Conservation (phyloP, 140 eudicot genomes). For the Anethum foeniculum region DNA sequence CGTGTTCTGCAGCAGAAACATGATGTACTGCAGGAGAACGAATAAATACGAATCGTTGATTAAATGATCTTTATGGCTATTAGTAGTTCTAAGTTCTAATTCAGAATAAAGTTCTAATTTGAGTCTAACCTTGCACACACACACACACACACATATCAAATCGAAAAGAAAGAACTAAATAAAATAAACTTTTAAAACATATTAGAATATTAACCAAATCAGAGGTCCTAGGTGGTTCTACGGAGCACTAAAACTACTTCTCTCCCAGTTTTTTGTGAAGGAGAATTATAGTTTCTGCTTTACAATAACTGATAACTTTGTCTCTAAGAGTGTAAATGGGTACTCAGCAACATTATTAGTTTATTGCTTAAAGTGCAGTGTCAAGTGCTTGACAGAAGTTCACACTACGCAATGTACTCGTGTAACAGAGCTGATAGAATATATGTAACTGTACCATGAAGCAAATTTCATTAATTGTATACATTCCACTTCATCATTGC, state of each 20-base stretch:
- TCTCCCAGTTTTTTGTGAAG: not conserved
- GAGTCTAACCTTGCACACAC: too few species aligned
- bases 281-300: not conserved
- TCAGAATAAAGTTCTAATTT: too few species aligned
- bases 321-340: not conserved
- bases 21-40: too few species aligned
- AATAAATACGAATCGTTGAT: too few species aligned
- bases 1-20: too few species aligned
- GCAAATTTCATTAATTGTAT: not conserved
- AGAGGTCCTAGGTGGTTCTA: not conserved
- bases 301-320: too few species aligned
- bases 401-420: not conserved
- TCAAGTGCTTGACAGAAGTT: not conserved
- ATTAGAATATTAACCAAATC: not conserved
- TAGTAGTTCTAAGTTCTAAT: too few species aligned
- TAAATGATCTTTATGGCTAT: too few species aligned
- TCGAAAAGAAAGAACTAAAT: not conserved
- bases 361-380: not conserved
- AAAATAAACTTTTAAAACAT: not conserved
- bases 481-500: not conserved
- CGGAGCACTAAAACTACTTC: not conserved
- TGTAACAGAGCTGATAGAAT: not conserved
- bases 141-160: too few species aligned
- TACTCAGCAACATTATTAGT: not conserved
- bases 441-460: not conserved